Conservation (phyloP, 2,329 filamentous ascomycete genomes). For the Dichotomopilus funicola region DNA sequence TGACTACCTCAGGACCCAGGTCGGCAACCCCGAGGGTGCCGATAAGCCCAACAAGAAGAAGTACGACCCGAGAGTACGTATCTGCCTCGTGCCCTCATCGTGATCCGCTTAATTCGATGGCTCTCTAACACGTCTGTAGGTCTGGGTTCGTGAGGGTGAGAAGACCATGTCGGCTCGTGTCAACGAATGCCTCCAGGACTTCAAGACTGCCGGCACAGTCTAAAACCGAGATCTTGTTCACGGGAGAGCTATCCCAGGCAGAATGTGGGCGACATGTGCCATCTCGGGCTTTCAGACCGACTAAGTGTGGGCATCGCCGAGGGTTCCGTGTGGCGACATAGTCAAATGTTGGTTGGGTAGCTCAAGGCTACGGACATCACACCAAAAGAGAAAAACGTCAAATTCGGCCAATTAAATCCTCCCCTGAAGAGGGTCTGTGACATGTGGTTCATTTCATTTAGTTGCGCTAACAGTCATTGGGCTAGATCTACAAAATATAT, state of each 20-base stretch:
- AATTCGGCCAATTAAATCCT: too few species aligned
- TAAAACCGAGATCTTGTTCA: constrained; percentile 40
- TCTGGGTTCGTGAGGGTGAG: constrained; percentile 64
- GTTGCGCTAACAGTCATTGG: not conserved
- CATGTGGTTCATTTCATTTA: too few species aligned
- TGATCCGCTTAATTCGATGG: not conserved
- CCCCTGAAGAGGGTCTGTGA: too few species aligned
- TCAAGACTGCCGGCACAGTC: constrained; percentile 75
- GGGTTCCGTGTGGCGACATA: too few species aligned
- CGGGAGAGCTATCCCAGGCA: not conserved
- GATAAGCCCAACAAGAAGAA: constrained; percentile 99
- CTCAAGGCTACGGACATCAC: too few species aligned
- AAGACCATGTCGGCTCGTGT: constrained; percentile 90
- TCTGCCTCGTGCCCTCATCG: not conserved
- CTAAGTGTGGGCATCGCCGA: too few species aligned
- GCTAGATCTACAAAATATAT: not conserved
- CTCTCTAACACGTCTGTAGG: constrained; percentile 7
- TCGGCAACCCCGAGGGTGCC: constrained; percentile 86
- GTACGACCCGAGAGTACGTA: constrained; percentile 81
- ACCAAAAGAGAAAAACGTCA: too few species aligned
- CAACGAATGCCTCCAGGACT: constrained; percentile 76
- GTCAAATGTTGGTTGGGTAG: too few species aligned
- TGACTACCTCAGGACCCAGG: constrained; percentile 79
- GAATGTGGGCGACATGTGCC: not conserved
- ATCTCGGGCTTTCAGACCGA: not conserved